A percentile compares a stretch with the other conserved stretches of the same genome.
phyloP scores from a whole-genome alignment of 1,284 basidiomycete genomes.

The Phenoliferia sp. region DNA sequence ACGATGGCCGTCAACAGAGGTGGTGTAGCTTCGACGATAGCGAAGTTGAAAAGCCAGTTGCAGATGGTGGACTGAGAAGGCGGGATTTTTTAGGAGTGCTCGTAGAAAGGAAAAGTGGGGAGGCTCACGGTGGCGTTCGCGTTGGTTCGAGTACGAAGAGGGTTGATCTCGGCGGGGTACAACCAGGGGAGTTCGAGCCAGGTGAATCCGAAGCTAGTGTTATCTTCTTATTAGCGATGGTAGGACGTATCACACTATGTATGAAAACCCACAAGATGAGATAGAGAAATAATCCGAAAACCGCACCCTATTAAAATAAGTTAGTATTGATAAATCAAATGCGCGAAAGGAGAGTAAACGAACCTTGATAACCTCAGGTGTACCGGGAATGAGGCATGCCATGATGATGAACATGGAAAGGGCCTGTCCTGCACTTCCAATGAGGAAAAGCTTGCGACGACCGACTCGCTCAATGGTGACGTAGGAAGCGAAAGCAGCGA shows the following conservation, averaged over 20 bases:
- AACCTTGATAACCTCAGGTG: slow-evolving; percentile 30
- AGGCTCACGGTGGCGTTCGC: slow-evolving; percentile 53
- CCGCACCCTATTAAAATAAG: too few relatives aligned
- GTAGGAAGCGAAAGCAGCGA: slow-evolving; percentile 47
- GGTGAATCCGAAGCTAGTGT: slow-evolving; percentile 47
- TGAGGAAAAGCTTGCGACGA: slow-evolving; percentile 44
- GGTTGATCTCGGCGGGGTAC: slow-evolving; percentile 50
- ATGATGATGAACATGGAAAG: neutral
- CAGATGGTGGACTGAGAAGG: slow-evolving; percentile 45
- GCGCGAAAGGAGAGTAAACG: too few relatives aligned
- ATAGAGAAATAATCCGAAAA: slow-evolving; percentile 51
- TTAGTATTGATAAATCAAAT: too few relatives aligned
- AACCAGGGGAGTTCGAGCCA: slow-evolving; percentile 43
- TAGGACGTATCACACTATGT: too few relatives aligned
- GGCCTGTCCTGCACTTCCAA: neutral
- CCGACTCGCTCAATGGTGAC: slow-evolving; percentile 49
- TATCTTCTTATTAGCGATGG: too few relatives aligned
- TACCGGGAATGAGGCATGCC: slow-evolving; percentile 7
- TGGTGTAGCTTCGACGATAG: slow-evolving; percentile 31
- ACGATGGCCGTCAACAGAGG: too few relatives aligned
- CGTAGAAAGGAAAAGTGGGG: neutral
- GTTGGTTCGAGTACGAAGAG: slow-evolving; percentile 50
- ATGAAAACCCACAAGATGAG: slow-evolving; percentile 42
- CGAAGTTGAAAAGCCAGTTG: slow-evolving; percentile 38
- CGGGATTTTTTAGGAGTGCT: neutral